Evolutionary conservation across 352 stramenopile species (phyloP).

Genomic region (Phytophthora megakarya): DNA sequence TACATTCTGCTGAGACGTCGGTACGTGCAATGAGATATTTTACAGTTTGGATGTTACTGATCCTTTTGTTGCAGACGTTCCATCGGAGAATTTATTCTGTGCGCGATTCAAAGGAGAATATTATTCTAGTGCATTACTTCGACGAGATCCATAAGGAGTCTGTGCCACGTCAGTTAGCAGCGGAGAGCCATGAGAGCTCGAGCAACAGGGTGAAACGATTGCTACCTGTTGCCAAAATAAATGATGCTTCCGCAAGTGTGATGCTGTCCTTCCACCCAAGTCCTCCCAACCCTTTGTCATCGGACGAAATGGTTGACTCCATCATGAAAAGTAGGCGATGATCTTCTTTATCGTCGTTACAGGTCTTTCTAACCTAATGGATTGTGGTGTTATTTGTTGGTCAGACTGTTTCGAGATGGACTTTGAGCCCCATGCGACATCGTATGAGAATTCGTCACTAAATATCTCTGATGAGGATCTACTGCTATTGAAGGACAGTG

Average conservation of each 20-base stretch:
- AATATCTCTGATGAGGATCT: constrained; percentile 30
- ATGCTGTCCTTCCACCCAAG: constrained; percentile 11
- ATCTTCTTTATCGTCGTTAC: neutral
- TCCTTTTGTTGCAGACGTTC: constrained; percentile 58
- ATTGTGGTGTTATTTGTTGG: constrained; percentile 1
- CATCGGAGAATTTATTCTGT: constrained; percentile 84
- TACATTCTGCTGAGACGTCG: constrained; percentile 75
- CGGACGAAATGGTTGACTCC: constrained; percentile 48
- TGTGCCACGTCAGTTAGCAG: constrained; percentile 6
- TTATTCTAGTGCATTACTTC: constrained; percentile 90
- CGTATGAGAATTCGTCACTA: constrained; percentile 11
- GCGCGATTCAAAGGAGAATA: constrained; percentile 62
- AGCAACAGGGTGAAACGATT: constrained; percentile 47
- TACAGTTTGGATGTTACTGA: neutral
- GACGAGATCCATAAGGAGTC: constrained; percentile 68
- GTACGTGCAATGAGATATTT: constrained; percentile 31
- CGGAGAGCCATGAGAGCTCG: neutral
- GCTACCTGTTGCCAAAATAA: constrained; percentile 24
- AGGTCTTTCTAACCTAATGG: neutral
- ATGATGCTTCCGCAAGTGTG: neutral
- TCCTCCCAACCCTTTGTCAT: constrained; percentile 8
- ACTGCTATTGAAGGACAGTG: constrained; percentile 38
- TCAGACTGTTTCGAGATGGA: constrained; percentile 66
- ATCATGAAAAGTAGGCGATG: constrained; percentile 60
- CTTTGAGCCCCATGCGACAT: constrained; percentile 32